These are phyloP conservation scores for Didymella segeticola DNA, from an alignment of 2,329 filamentous ascomycete genomes.

Conservation along the genomic window DNA sequence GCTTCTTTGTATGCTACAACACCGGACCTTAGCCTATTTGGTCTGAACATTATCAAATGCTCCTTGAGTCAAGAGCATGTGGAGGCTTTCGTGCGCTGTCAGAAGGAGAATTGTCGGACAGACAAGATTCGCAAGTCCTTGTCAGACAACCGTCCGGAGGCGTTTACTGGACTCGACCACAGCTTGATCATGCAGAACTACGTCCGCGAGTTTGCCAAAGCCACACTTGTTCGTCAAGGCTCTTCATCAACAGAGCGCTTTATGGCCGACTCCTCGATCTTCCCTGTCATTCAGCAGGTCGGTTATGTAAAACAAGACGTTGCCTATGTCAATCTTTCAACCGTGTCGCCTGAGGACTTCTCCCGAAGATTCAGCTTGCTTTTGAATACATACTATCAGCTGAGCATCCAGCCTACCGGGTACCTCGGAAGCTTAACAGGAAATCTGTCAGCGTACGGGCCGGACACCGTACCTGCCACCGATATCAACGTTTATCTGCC, in stretches of 20 bases:
- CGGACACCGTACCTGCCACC: slow-evolving; percentile 27
- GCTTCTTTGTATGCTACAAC: slow-evolving; percentile 18
- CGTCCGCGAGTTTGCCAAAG: slow-evolving; percentile 25
- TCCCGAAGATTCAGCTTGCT: slow-evolving; percentile 27
- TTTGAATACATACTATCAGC: slow-evolving; percentile 44
- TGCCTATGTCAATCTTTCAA: slow-evolving; percentile 22
- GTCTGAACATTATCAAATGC: slow-evolving; percentile 31
- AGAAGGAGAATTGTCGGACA: slow-evolving; percentile 15
- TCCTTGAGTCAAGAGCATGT: slow-evolving; percentile 29
- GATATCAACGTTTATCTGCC: slow-evolving; percentile 37
- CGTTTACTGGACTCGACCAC: slow-evolving; percentile 31
- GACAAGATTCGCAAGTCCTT: slow-evolving; percentile 26
- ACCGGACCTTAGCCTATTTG: background rate
- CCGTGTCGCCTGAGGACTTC: slow-evolving; percentile 24
- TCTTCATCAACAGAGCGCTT: slow-evolving; percentile 37
- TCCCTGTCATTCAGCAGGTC: slow-evolving; percentile 25
- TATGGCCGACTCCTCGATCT: slow-evolving; percentile 27
- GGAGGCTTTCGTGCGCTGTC: slow-evolving; percentile 31
- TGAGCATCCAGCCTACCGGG: slow-evolving; percentile 30
- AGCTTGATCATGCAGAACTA: slow-evolving; percentile 4
- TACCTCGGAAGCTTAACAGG: slow-evolving; percentile 32
- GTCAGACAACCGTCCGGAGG: slow-evolving; percentile 18
- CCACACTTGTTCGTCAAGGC: no score
- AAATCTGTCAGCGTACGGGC: slow-evolving; percentile 35
- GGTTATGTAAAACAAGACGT: slow-evolving; percentile 2